These are phyloP conservation scores for Globisporangium radiosum DNA, from an alignment of 352 stramenopile species.

Conservation along the genomic window DNA sequence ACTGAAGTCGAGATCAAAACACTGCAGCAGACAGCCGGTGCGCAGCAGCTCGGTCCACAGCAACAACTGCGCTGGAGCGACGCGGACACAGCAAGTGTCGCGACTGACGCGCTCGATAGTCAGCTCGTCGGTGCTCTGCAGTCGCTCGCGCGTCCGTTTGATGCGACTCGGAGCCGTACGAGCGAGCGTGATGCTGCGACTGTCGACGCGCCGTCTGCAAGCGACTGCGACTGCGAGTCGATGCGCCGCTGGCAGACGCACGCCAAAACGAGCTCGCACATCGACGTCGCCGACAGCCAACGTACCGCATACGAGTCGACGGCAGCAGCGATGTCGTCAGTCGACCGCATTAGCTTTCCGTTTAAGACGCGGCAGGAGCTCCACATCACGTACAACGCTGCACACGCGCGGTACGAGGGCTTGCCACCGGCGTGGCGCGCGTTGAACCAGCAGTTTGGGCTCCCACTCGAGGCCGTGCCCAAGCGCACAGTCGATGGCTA, in stretches of 20 bases:
- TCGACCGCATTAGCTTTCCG: slow-evolving; percentile 49
- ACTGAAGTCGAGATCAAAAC: slow-evolving; percentile 24
- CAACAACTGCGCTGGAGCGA: background rate
- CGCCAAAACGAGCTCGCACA: background rate
- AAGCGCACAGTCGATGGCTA: slow-evolving; percentile 59
- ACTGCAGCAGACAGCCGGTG: slow-evolving; percentile 2
- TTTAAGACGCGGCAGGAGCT: slow-evolving; percentile 63
- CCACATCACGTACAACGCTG: slow-evolving; percentile 70
- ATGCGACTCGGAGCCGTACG: too few relatives aligned
- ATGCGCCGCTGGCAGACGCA: too few relatives aligned
- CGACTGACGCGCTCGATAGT: background rate
- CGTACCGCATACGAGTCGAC: too few relatives aligned
- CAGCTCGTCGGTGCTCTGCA: too few relatives aligned
- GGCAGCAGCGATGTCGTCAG: slow-evolving; percentile 1
- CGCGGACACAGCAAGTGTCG: too few relatives aligned
- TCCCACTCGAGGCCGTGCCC: slow-evolving; percentile 52
- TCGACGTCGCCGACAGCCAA: slow-evolving; percentile 2
- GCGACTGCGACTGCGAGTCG: too few relatives aligned
- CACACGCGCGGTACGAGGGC: slow-evolving; percentile 66
- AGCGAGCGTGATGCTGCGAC: too few relatives aligned
- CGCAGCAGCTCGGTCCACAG: background rate
- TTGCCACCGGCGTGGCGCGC: slow-evolving; percentile 53
- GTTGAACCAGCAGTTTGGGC: slow-evolving; percentile 70
- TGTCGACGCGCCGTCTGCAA: too few relatives aligned
- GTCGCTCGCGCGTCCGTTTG: too few relatives aligned